Conservation (phyloP, 1,139 yeast genomes). For the Geotrichum siamense region DNA sequence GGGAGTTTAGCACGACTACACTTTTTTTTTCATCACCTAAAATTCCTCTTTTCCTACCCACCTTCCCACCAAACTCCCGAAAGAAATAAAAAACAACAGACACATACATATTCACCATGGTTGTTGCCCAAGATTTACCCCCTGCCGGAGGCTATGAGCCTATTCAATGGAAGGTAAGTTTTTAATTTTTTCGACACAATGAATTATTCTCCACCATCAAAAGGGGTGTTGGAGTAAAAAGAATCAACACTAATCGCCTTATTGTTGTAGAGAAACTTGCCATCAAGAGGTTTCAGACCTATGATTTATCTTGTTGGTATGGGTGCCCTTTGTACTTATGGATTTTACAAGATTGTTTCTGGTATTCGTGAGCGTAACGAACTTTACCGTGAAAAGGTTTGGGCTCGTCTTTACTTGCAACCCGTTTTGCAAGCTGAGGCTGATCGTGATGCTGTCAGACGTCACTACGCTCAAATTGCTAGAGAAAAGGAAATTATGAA, state of each 20-base stretch:
- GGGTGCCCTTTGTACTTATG: conserved; percentile 58
- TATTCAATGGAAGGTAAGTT: conserved; percentile 64
- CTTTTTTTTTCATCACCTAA: no score
- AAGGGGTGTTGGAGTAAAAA: no score
- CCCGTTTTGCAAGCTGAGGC: conserved; percentile 78
- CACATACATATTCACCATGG: conserved; percentile 13
- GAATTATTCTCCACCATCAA: not conserved
- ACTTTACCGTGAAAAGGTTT: conserved; percentile 63
- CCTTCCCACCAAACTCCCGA: no score
- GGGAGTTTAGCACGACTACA: no score
- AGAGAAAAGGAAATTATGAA: conserved; percentile 62
- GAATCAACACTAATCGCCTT: no score
- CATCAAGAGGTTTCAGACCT: conserved; percentile 80
- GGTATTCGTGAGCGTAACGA: conserved; percentile 74
- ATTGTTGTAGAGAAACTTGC: conserved; percentile 52
- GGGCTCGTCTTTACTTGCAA: conserved; percentile 68
- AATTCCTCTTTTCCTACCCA: no score
- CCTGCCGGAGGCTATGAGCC: conserved; percentile 84
- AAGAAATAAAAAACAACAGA: not conserved
- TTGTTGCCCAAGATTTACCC: conserved; percentile 64
- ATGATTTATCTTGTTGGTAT: conserved; percentile 60
- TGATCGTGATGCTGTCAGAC: conserved; percentile 72
- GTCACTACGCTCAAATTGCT: conserved; percentile 58
- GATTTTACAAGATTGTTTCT: conserved; percentile 58
- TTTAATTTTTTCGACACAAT: not conserved